phyloP scores from a whole-genome alignment of 78 protist species.

The Cavenderia fasciculata region DNA sequence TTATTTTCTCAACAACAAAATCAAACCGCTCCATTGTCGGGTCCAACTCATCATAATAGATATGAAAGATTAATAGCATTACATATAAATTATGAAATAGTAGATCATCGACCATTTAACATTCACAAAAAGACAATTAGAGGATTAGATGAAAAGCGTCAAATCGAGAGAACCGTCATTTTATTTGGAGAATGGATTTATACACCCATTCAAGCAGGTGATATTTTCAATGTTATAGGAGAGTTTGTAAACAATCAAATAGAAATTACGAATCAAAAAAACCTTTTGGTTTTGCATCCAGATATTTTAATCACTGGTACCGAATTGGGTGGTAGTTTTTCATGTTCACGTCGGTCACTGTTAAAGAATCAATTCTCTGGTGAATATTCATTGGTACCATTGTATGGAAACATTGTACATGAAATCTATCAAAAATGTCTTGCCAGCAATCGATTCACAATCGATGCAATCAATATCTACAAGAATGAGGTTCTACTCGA shows the following conservation, averaged over 20 bases:
- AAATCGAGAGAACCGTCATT: background rate
- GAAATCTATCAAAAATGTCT: slow-evolving; percentile 63
- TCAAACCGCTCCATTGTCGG: background rate
- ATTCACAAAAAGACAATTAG: slow-evolving; percentile 25
- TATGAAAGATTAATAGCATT: slow-evolving; percentile 43
- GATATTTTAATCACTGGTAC: slow-evolving; percentile 68
- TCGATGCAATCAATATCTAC: background rate
- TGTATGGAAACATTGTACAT: slow-evolving; percentile 58
- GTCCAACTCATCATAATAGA: background rate
- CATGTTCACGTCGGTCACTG: slow-evolving; percentile 44
- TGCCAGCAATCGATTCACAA: background rate
- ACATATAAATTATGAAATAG: slow-evolving; percentile 13
- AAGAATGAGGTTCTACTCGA: slow-evolving; percentile 21
- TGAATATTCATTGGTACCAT: background rate
- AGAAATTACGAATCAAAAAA: background rate
- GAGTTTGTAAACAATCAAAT: slow-evolving; percentile 8
- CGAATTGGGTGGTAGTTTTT: slow-evolving; percentile 54
- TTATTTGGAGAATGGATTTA: slow-evolving; percentile 53
- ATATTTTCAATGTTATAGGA: slow-evolving; percentile 50
- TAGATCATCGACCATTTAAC: too few species aligned
- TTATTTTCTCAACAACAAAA: background rate
- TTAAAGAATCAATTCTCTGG: slow-evolving; percentile 31
- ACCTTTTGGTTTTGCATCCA: slow-evolving; percentile 48
- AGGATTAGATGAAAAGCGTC: slow-evolving; percentile 18
- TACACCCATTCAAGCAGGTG: slow-evolving; percentile 6